Evolutionary conservation across 306 rosid genomes (phyloP), one percentile per base, ranked within the genome.

Genomic region (Fragaria ananassa): DNA sequence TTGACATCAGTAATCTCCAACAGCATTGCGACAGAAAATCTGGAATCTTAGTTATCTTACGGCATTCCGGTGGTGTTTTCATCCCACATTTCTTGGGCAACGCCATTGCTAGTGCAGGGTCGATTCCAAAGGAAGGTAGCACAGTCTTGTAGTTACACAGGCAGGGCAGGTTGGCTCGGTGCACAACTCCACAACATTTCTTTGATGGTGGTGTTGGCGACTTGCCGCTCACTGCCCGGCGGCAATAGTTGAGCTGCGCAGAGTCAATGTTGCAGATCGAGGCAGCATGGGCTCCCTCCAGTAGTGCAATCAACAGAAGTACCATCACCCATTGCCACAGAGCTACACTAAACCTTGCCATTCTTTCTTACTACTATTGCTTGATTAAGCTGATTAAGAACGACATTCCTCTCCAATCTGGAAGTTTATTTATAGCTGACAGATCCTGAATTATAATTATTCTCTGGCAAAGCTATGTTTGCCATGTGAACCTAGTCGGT

Each of bases 81-180:
- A 87, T 41, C 60, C 89, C 91, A 80, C 97, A 93, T 72, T 81
- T 88, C 27, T 54, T 15, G 0, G 93, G 96, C 92, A 91, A 81
- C 7, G 86, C 87, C 78, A 91, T 72, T 54, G 97, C 98, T 18
- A 71, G 72, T 10, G 14, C 71, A 14, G 96, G 84, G 67, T 89
- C 54, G 62, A 91, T 85, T 47, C 93, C 92, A 11, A 83, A 1
- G 0, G 79, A 41, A 34, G 91, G 88, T 6, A 93, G 80, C n/a
- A 44, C 0, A 49, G 84, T 67, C 82, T 82, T 86, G 89, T 57
- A 87, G 21, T 8, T 39, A 85, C 93, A 87, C 19, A 89, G 87
- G 71, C 91, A 85, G 54, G 84, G 80, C 66, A 88, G 76, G 85
- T 91, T 49, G 61, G 88, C 88, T 13, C 31, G 67, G 68, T 53